A percentile compares a stretch with the other conserved stretches of the same genome.
phyloP scores from a whole-genome alignment of 129 eudicot species.

The Lactuca saligna region DNA sequence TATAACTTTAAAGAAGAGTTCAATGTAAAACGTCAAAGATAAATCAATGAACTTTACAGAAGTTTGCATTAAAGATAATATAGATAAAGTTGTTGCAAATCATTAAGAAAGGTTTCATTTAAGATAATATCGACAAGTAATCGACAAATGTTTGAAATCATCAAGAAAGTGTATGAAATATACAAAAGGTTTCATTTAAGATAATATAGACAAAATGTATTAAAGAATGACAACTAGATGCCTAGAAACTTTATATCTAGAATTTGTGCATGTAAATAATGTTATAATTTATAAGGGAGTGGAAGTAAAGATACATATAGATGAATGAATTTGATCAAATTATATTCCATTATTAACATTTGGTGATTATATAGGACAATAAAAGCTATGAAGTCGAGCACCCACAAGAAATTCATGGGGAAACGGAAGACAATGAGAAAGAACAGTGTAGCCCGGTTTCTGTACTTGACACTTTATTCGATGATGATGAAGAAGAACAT shows the following conservation, averaged over 20 bases:
- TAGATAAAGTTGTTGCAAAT: no score
- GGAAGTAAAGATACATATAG: not conserved
- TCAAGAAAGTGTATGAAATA: not conserved
- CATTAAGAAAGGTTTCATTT: no score
- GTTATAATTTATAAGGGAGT: not conserved
- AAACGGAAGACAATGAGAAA: slow-evolving; percentile 55
- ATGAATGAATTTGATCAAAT: not conserved
- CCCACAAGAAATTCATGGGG: slow-evolving; percentile 25
- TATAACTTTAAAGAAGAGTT: not conserved
- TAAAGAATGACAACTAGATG: no score
- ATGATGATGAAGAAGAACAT: slow-evolving; percentile 52
- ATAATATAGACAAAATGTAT: not conserved
- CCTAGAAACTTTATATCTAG: not conserved
- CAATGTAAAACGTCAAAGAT: no score
- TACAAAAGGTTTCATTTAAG: not conserved
- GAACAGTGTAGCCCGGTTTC: slow-evolving; percentile 93
- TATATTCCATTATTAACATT: not conserved
- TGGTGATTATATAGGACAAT: slow-evolving; percentile 32
- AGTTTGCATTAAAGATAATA: no score
- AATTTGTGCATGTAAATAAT: not conserved
- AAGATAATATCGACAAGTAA: no score
- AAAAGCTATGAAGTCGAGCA: slow-evolving; percentile 19
- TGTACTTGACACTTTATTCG: slow-evolving; percentile 69
- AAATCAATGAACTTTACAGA: no score
- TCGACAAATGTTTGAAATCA: not conserved